Evolutionary conservation across 2,329 filamentous ascomycete genomes (phyloP).

Genomic region (Seiridium unicorne): DNA sequence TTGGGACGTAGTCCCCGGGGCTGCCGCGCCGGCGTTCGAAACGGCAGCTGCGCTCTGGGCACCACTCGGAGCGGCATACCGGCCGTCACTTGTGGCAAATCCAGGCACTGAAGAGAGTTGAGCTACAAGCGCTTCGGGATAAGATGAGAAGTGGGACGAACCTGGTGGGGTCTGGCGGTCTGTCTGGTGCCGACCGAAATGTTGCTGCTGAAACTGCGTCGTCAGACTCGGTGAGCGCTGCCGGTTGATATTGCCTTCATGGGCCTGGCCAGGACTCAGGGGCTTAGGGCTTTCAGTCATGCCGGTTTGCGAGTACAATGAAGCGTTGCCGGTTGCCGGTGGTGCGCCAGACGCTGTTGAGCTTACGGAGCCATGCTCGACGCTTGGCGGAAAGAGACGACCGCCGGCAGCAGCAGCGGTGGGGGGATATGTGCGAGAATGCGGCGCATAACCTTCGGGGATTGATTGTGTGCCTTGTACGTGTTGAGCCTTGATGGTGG

Average conservation of each 20-base stretch:
- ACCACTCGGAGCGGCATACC: slow-evolving; percentile 22
- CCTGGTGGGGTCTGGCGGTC: slow-evolving; percentile 56
- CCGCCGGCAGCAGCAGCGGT: slow-evolving; percentile 44
- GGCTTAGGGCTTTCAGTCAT: slow-evolving; percentile 90
- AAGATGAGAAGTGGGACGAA: slow-evolving; percentile 36
- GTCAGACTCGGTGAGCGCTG: slow-evolving; percentile 67
- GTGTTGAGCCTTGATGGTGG: slow-evolving; percentile 69
- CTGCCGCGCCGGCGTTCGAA: slow-evolving; percentile 18
- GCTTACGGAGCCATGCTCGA: slow-evolving; percentile 54
- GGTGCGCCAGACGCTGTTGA: slow-evolving; percentile 53
- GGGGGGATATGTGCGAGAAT: slow-evolving; percentile 79
- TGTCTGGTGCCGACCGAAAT: slow-evolving; percentile 56
- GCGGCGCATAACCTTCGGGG: slow-evolving; percentile 53
- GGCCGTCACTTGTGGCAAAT: slow-evolving; percentile 27
- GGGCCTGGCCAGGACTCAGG: slow-evolving; percentile 59
- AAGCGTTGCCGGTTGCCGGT: slow-evolving; percentile 45
- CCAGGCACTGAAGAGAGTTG: slow-evolving; percentile 25
- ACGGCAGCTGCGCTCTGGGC: slow-evolving; percentile 19
- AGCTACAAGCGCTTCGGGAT: slow-evolving; percentile 19
- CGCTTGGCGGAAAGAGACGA: slow-evolving; percentile 62
- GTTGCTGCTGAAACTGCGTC: slow-evolving; percentile 64
- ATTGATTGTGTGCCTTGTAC: slow-evolving; percentile 49
- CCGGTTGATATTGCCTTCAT: slow-evolving; percentile 52
- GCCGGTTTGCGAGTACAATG: slow-evolving; percentile 67
- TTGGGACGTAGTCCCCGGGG: slow-evolving; percentile 25